Evolutionary conservation across 345 rosid species (phyloP).

Genomic region (Sisymbrium altissimum): DNA sequence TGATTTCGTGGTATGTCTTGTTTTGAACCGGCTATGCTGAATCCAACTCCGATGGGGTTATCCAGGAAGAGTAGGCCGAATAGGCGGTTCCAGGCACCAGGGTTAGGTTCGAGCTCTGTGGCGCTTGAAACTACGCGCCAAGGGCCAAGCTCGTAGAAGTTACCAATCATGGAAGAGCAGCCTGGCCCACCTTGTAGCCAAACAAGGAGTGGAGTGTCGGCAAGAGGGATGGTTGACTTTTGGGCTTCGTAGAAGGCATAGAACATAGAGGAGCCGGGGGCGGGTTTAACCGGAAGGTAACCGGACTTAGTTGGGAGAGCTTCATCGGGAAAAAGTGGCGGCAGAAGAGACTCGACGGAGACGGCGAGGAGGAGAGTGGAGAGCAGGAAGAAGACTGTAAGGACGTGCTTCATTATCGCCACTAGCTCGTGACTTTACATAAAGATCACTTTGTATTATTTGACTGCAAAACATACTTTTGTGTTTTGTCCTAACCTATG

Average conservation of each 20-base stretch:
- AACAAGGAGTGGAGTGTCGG: conserved; percentile 63
- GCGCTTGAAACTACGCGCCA: conserved; percentile 46
- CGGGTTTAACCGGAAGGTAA: conserved; percentile 57
- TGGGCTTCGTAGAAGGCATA: conserved; percentile 82
- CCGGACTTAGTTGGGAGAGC: conserved; percentile 85
- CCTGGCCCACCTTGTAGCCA: conserved; percentile 98
- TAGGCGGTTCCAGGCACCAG: conserved; percentile 76
- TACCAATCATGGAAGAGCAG: conserved; percentile 89
- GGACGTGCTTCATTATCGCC: conserved; percentile 15
- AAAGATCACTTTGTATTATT: conserved; percentile 16
- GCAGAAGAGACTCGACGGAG: conserved; percentile 24
- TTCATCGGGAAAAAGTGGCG: conserved; percentile 45
- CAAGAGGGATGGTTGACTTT: conserved; percentile 35
- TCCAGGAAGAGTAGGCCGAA: conserved; percentile 76
- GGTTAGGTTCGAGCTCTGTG: conserved; percentile 44
- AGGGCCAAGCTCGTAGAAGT: conserved; percentile 83
- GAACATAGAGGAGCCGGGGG: conserved; percentile 62
- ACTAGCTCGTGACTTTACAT: conserved; percentile 9
- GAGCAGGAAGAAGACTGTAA: conserved; percentile 14
- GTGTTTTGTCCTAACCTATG: conserved; percentile 7
- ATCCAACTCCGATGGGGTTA: conserved; percentile 83
- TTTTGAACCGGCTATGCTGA: conserved; percentile 60
- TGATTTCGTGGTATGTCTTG: conserved; percentile 65
- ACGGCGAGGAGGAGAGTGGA: conserved; percentile 24
- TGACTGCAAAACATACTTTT: background rate